Conservation (phyloP, 2,329 filamentous ascomycete genomes). For the Paecilomyces niveus region DNA sequence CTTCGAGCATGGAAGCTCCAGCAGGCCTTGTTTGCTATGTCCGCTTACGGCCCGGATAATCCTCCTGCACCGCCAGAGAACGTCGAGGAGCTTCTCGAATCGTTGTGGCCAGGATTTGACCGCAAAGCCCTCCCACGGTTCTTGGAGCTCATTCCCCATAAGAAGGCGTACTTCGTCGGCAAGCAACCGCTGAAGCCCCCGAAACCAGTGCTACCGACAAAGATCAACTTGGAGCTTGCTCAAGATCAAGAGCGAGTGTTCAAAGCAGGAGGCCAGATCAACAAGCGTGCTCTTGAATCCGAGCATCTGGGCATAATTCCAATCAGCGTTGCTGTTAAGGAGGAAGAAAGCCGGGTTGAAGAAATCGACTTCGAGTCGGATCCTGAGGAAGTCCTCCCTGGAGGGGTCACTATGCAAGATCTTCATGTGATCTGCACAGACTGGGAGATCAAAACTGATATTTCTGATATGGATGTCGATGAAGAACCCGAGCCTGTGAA, state of each 20-base stretch:
- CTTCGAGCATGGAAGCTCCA: slow-evolving; percentile 40
- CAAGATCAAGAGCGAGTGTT: slow-evolving; percentile 83
- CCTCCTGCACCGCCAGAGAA: slow-evolving; percentile 64
- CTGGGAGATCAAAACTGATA: slow-evolving; percentile 62
- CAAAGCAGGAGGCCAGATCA: slow-evolving; percentile 59
- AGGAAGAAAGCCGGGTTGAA: slow-evolving; percentile 43
- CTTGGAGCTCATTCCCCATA: slow-evolving; percentile 74
- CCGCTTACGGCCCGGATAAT: slow-evolving; percentile 48
- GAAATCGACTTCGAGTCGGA: slow-evolving; percentile 49
- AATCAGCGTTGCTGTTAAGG: slow-evolving; percentile 38
- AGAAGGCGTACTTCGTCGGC: slow-evolving; percentile 68
- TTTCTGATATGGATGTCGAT: slow-evolving; percentile 33
- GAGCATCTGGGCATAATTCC: slow-evolving; percentile 52
- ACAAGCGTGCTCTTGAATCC: slow-evolving; percentile 42
- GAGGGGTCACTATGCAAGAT: slow-evolving; percentile 70
- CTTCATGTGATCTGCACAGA: slow-evolving; percentile 80
- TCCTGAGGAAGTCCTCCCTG: slow-evolving; percentile 56
- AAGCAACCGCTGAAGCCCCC: slow-evolving; percentile 74
- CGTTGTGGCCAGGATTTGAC: slow-evolving; percentile 75
- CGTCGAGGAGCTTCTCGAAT: slow-evolving; percentile 66
- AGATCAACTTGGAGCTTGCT: slow-evolving; percentile 79
- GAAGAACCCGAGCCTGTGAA: slow-evolving; percentile 10
- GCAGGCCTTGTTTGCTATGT: slow-evolving; percentile 41
- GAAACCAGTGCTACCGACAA: slow-evolving; percentile 76
- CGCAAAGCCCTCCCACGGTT: slow-evolving; percentile 69